Base-by-base conservation (phyloP, 352 stramenopile genomes). In the Globisporangium solare region DNA sequence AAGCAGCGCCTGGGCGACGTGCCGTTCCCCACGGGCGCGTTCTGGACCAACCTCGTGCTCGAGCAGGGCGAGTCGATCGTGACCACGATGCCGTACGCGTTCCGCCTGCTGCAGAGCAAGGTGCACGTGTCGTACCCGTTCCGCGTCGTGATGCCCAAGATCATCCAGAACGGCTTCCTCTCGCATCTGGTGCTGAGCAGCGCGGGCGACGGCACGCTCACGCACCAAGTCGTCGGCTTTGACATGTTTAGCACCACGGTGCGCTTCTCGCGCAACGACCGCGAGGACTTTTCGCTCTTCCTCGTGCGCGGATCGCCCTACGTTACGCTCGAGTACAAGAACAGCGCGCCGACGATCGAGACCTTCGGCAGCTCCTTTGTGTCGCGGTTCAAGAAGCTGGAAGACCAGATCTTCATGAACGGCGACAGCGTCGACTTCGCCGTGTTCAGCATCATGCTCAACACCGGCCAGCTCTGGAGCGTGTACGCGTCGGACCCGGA, bases 1-100 rank as follows among this genome's bases (percentile, higher is more conserved):
- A 17, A 41, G 27, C 56, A 64, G 58, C 56, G 60, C 17, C 66
- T 84, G 24, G 67, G 62, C 6, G 76, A 86, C 56, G 66, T 76
- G 42, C 76, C 80, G 47, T 93, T 93, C 68, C 83, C 83, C 18
- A 93, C 83, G 0, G 80, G 80, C 48, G 80, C 83, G 4, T 93
- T 78, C 69, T 93, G 83, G 83, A 90, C 80, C 40, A 93, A 93
- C 61, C 66, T 89, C 35, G 81, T 93, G 57, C 71, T 93, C 27
- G 74, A 73, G 20, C 56, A 86, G 27, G 79, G 83, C 59, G 68
- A 80, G 35, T 70, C 71, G 47, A 54, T 68, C 43, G 72, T 93
- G 27, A 71, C 72, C n/a, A 71, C 77, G 52, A 76, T 90, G 68
- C 83, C 83, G 15, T 93, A 93, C 64, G 68, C 73, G 15, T 59